Evolutionary conservation across 371 early-diverging fungal species (phyloP).

Genomic region (Apophysomyces ossiformis): DNA sequence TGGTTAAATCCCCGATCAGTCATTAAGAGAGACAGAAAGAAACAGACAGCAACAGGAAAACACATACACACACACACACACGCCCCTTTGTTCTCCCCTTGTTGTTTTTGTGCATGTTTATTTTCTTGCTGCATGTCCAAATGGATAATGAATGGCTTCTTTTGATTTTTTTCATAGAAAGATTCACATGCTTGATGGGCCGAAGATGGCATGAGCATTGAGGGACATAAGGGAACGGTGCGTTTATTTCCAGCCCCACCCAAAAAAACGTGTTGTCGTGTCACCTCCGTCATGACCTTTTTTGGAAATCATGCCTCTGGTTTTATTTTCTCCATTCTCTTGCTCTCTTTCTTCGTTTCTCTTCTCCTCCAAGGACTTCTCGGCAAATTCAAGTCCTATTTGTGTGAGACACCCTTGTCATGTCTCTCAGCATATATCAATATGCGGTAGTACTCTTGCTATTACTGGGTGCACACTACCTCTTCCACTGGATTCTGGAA

Average conservation of each 20-base stretch:
- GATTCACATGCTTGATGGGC: neutral
- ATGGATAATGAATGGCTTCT: no score
- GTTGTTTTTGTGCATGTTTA: neutral
- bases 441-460: conserved; percentile 25
- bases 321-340: conserved; percentile 6
- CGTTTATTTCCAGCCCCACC: neutral
- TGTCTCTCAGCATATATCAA: conserved; percentile 28
- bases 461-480: conserved; percentile 18
- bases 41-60: no score
- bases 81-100: conserved; percentile 1
- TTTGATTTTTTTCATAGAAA: neutral
- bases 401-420: conserved; percentile 13
- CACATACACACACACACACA: no score
- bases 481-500: conserved; percentile 29
- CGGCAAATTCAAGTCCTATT: neutral
- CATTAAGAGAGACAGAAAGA: neutral
- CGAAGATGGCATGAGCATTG: neutral
- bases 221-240: neutral
- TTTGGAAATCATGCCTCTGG: conserved; percentile 7
- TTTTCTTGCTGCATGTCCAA: neutral
- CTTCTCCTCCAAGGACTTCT: neutral
- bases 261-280: conserved; percentile 10
- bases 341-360: neutral
- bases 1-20: neutral
- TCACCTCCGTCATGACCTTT: conserved; percentile 10